Conservation (phyloP, 345 rosid species). For the Populus euphratica region DNA sequence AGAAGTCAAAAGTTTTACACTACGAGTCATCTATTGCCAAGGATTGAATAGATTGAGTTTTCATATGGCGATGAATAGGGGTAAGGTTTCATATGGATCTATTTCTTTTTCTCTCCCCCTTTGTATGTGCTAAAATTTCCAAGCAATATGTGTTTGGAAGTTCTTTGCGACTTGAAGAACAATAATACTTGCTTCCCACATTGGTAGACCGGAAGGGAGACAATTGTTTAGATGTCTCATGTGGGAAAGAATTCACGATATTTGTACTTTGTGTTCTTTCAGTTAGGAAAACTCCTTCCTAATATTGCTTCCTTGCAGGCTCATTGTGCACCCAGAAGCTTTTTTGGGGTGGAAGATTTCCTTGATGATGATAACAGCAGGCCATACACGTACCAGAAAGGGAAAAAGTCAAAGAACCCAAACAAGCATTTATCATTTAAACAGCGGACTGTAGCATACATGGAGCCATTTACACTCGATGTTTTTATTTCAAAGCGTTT, state of each 20-base stretch:
- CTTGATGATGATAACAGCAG: conserved; percentile 81
- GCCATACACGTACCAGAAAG: conserved; percentile 86
- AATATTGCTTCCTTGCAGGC: conserved; percentile 31
- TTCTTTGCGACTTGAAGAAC: too few species aligned
- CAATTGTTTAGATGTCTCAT: neutral
- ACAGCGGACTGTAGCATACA: conserved; percentile 69
- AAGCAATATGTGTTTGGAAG: too few species aligned
- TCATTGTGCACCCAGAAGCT: conserved; percentile 69
- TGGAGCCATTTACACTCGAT: conserved; percentile 90
- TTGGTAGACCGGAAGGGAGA: neutral
- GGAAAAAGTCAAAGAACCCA: conserved; percentile 75
- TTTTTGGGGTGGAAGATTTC: conserved; percentile 94
- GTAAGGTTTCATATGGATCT: too few species aligned
- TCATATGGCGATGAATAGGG: too few species aligned
- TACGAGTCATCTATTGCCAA: too few species aligned
- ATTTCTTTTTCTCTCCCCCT: too few species aligned
- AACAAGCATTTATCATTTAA: conserved; percentile 79
- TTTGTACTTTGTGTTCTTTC: neutral
- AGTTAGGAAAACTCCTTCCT: neutral
- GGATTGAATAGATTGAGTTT: too few species aligned
- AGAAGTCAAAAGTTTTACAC: too few species aligned
- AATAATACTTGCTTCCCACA: too few species aligned
- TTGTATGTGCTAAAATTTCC: too few species aligned
- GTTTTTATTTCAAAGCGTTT: conserved; percentile 89
- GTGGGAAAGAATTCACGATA: neutral